Base-by-base conservation (phyloP, 2,329 filamentous ascomycete species). In the Fusarium sacchari region DNA sequence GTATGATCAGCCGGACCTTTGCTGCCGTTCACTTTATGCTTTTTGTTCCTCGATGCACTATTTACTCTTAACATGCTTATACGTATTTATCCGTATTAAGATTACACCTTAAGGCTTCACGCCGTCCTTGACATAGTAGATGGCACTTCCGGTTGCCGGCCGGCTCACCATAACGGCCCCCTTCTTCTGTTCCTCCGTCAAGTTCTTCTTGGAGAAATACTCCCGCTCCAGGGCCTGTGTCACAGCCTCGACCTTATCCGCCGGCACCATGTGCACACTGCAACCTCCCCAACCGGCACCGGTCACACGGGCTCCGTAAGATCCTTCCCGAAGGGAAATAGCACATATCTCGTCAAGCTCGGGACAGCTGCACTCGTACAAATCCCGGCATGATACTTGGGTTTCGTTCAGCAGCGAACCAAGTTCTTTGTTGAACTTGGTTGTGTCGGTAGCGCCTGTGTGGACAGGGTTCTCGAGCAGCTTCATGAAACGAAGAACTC, bases 241-340 rank as follows among this genome's bases (percentile, higher is more conserved):
- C 28, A 99, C 93, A 32, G 86, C 89, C 10, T 92, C 91, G 1
- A 98, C 93, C 82, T 93, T 96, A 78, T 94, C 89, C 65, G 91
- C 93, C 0, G 96, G 93, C 59, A 98, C 93, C 64, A 99, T 88
- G 84, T 99, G 96, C 65, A 99, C 96, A 69, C 91, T 96, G 84
- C 96, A 98, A 6, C 96, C 96, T 70, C 96, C 96, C 96, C 96
- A 99, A 7, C 96, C 96, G 2, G 96, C 96, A 43, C 96, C 96
- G 0, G 96, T 98, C 76, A 98, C 84, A 32, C 96, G 87, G 76
- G 93, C 95, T 34, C 96, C 96, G 80, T 94, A 95, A 24, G 93
- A 90, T 5, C 96, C 96, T 2, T 93, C 93, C 22, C 86, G 87
- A 34, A 91, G 88, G 1, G 95, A 95, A 74, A 98, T 92, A 43